Conservation (phyloP, 2,329 filamentous ascomycete species). For the Colletotrichum nymphaeae region DNA sequence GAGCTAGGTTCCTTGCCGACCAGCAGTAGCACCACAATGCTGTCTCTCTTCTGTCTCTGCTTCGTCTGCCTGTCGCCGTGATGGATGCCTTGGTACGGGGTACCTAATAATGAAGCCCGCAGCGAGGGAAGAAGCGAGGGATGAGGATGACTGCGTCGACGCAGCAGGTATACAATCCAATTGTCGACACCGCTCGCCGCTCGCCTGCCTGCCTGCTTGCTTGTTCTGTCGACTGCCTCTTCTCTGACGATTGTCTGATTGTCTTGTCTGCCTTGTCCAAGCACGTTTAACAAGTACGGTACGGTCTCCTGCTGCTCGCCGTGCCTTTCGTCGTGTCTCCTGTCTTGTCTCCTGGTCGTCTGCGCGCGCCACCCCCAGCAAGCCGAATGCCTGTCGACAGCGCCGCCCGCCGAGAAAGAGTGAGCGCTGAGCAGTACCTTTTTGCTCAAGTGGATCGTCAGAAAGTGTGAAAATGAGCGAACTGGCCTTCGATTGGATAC, state of each 20-base stretch:
- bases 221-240: not conserved
- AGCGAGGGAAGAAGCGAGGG: not conserved
- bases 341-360: not conserved
- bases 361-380: conserved; percentile 7
- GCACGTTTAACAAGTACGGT: not conserved
- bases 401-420: not conserved
- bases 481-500: conserved; percentile 15
- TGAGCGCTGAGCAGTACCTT: not conserved
- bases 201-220: conserved; percentile 2
- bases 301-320: conserved; percentile 9
- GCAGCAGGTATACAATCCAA: not conserved
- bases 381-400: conserved; percentile 19
- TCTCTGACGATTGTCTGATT: not conserved
- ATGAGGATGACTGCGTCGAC: not conserved
- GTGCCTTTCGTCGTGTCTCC: conserved; percentile 1
- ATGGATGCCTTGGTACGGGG: not conserved
- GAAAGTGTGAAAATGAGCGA: conserved; percentile 3
- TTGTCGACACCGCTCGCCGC: not conserved
- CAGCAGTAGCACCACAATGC: not conserved
- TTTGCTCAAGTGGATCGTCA: conserved; percentile 11
- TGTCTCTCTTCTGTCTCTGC: not conserved
- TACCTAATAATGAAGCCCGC: not conserved
- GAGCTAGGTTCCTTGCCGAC: not conserved
- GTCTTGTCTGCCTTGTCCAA: not conserved
- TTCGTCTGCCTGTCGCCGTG: not conserved